A percentile compares a stretch with the other conserved stretches of the same genome.
phyloP scores from a whole-genome alignment of 1,284 basidiomycete species.

The Pseudozyma hubeiensis region DNA sequence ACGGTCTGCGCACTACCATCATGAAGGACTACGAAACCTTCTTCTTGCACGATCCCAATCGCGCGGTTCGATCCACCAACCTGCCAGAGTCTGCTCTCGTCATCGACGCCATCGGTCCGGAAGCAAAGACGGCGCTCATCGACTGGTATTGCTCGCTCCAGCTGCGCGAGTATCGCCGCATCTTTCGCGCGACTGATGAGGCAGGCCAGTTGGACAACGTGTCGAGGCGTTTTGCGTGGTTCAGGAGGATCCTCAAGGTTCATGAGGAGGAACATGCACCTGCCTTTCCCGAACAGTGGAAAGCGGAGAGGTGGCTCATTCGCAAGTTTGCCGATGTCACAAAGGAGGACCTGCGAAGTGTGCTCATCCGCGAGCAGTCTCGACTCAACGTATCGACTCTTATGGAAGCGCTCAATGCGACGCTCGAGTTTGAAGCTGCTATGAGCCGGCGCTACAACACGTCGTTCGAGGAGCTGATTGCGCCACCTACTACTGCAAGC shows the following conservation, averaged over 20 bases:
- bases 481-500: slow-evolving; percentile 10
- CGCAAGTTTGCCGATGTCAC: slow-evolving; percentile 64
- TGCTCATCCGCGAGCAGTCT: slow-evolving; percentile 61
- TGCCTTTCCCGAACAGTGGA: slow-evolving; percentile 60
- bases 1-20: slow-evolving; percentile 46
- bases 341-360: slow-evolving; percentile 63
- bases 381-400: slow-evolving; percentile 60
- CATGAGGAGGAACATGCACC: slow-evolving; percentile 83
- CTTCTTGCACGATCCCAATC: slow-evolving; percentile 55
- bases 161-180: slow-evolving; percentile 93
- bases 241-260: slow-evolving; percentile 85
- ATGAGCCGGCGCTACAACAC: slow-evolving; percentile 54
- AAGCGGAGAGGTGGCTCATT: slow-evolving; percentile 59
- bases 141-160: slow-evolving; percentile 91
- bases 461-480: slow-evolving; percentile 45
- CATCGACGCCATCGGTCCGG: slow-evolving; percentile 63
- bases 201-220: slow-evolving; percentile 96
- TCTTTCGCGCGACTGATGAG: slow-evolving; percentile 77
- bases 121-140: slow-evolving; percentile 75
- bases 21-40: slow-evolving; percentile 63
- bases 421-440: slow-evolving; percentile 62
- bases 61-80: slow-evolving; percentile 47
- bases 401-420: slow-evolving; percentile 62
- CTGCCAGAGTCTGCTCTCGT: slow-evolving; percentile 63
- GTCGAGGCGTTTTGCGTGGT: slow-evolving; percentile 93